Percentiles rank a stretch among this genome's conserved stretches.
phyloP scores from a whole-genome alignment of 129 eudicot genomes.

The Lactuca saligna region DNA sequence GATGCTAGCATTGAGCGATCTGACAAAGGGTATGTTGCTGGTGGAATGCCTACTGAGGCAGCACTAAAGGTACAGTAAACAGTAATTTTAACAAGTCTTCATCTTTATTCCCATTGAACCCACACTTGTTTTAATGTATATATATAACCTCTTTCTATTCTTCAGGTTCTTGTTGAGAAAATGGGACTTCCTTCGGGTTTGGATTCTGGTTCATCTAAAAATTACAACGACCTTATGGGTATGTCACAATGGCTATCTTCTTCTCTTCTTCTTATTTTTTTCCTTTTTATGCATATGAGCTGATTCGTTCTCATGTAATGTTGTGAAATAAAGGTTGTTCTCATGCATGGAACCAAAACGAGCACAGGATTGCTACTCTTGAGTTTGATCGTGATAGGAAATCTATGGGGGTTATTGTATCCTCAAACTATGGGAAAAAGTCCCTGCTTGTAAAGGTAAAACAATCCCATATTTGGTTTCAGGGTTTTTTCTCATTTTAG shows the following conservation, averaged over 20 bases:
- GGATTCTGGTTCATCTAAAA: conserved; percentile 30
- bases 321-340: conserved; percentile 45
- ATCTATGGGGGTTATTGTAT: conserved; percentile 77
- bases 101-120: background rate
- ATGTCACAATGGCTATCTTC: conserved; percentile 20
- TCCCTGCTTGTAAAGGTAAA: conserved; percentile 71
- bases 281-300: conserved; percentile 12
- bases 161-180: conserved; percentile 77
- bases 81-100: background rate
- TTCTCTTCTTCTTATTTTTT: background rate
- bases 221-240: conserved; percentile 38
- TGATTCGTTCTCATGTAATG: conserved; percentile 6
- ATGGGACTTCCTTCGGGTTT: conserved; percentile 69
- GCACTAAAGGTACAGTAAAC: conserved; percentile 63
- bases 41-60: conserved; percentile 91
- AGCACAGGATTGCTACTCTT: conserved; percentile 64
- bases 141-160: conserved; percentile 5
- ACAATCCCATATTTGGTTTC: no score
- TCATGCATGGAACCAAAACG: conserved; percentile 39
- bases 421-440: conserved; percentile 46
- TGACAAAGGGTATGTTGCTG: conserved; percentile 62
- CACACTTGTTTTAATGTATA: background rate
- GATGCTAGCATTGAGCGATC: conserved; percentile 74
- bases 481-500: no score
- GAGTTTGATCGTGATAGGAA: conserved; percentile 88